Conservation (phyloP, 768 basidiomycete genomes). For the Lepiota venenata region DNA sequence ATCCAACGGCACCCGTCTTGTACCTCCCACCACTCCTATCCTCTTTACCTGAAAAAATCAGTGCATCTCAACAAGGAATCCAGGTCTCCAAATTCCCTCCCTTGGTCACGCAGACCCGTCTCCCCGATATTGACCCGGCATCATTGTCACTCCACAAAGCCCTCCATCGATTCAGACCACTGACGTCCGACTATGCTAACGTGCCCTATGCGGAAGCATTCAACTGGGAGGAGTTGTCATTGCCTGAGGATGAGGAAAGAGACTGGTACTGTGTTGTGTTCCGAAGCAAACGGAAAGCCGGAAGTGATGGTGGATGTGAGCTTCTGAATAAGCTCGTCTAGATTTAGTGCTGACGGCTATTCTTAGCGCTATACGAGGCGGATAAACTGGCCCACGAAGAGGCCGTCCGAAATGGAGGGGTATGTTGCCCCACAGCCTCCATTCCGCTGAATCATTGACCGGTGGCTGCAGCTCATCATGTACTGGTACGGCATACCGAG, state of each 20-base stretch:
- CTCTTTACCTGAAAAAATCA: constrained; percentile 52
- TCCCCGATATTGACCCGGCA: constrained; percentile 83
- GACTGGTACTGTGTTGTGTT: constrained; percentile 96
- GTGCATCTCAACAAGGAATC: constrained; percentile 19
- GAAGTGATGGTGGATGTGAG: constrained; percentile 66
- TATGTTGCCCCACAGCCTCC: constrained; percentile 31
- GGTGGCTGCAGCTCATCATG: constrained; percentile 57
- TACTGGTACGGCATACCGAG: constrained; percentile 95
- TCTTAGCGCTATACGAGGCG: constrained; percentile 75
- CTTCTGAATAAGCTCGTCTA: constrained; percentile 14
- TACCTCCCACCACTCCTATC: constrained; percentile 87
- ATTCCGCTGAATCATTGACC: constrained; percentile 11
- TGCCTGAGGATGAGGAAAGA: constrained; percentile 69
- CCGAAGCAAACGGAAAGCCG: constrained; percentile 69
- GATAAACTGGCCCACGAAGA: constrained; percentile 91
- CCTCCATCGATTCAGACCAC: constrained; percentile 70
- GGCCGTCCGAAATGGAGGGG: constrained; percentile 83
- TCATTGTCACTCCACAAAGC: constrained; percentile 86
- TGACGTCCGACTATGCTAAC: constrained; percentile 55
- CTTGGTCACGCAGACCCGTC: constrained; percentile 62
- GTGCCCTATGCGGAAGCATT: constrained; percentile 73
- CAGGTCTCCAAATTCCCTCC: constrained; percentile 33
- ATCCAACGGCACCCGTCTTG: constrained; percentile 47
- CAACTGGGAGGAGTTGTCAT: constrained; percentile 76
- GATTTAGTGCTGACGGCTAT: constrained; percentile 7